These are phyloP conservation scores for Rhododendron molle DNA, from an alignment of 148 eudicot genomes.

Conservation along the genomic window DNA sequence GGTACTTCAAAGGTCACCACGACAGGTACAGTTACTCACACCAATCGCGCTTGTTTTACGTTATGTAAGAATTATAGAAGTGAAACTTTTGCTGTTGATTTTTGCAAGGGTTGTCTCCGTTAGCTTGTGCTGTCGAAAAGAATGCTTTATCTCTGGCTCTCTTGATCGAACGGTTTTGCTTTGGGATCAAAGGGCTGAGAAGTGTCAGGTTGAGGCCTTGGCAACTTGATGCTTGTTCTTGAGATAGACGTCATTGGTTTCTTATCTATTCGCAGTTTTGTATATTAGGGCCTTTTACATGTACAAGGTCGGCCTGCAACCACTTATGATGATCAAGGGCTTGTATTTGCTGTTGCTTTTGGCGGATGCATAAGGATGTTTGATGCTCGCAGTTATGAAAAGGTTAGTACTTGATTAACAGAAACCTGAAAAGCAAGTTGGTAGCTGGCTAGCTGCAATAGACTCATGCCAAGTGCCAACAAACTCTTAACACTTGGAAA, in stretches of 20 bases:
- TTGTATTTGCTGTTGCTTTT: constrained; percentile 89
- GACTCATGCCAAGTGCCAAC: background rate
- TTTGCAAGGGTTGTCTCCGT: constrained; percentile 79
- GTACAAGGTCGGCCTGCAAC: constrained; percentile 97
- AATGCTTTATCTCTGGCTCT: constrained; percentile 82
- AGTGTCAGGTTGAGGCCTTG: constrained; percentile 66
- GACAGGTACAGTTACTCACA: constrained; percentile 57
- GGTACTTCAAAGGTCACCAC: constrained; percentile 97
- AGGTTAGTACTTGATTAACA: constrained; percentile 43
- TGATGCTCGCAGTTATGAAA: constrained; percentile 86
- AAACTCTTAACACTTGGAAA: constrained; percentile 11
- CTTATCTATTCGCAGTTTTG: background rate
- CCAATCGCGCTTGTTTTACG: background rate
- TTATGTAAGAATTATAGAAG: background rate
- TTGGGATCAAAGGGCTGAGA: constrained; percentile 98
- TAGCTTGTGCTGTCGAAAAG: constrained; percentile 85
- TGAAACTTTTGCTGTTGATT: constrained; percentile 11
- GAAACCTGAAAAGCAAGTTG: background rate
- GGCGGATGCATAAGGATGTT: constrained; percentile 89
- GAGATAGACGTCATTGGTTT: background rate
- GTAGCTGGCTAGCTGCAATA: background rate
- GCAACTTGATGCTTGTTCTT: constrained; percentile 2
- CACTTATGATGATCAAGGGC: constrained; percentile 95
- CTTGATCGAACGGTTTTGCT: constrained; percentile 89
- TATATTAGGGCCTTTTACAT: constrained; percentile 76